Evolutionary conservation across 106 monocot genomes (phyloP).

Genomic region (Dendrobium officinale): DNA sequence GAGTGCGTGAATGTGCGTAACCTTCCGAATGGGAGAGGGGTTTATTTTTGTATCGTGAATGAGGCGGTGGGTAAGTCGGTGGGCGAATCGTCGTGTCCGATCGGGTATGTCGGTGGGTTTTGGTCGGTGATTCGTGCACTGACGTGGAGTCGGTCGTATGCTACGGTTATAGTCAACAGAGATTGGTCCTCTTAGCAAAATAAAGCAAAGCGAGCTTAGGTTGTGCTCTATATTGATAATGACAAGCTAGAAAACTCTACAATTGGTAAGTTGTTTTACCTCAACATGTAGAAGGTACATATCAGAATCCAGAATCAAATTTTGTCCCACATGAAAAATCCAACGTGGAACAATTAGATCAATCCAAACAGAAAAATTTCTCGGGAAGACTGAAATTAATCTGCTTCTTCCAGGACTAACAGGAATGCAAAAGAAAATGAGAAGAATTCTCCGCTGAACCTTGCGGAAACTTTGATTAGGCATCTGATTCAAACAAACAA

Average conservation of each 20-base stretch:
- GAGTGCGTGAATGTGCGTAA: no score
- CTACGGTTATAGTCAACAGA: no score
- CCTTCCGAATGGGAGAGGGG: no score
- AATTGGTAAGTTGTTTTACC: constrained; percentile 29
- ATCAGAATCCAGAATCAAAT: constrained; percentile 89
- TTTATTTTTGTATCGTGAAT: no score
- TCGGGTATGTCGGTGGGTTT: no score
- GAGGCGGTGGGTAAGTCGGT: no score
- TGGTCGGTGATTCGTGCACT: no score
- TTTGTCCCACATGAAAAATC: constrained; percentile 66
- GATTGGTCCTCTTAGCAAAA: not conserved
- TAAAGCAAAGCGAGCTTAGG: no score
- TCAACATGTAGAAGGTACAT: constrained; percentile 75
- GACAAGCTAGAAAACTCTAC: not conserved
- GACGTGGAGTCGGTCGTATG: no score
- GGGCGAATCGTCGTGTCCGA: no score
- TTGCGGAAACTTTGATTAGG: not conserved
- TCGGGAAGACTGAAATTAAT: constrained; percentile 60
- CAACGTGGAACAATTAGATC: constrained; percentile 70
- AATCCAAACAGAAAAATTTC: constrained; percentile 66
- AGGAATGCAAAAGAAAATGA: constrained; percentile 73
- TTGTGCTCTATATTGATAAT: not conserved
- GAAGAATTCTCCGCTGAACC: constrained; percentile 30
- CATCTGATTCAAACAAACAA: no score
- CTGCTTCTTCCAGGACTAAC: constrained; percentile 85